Evolutionary conservation across 176 grass and related monocot genomes (phyloP).

Genomic region (Carex littledalei): DNA sequence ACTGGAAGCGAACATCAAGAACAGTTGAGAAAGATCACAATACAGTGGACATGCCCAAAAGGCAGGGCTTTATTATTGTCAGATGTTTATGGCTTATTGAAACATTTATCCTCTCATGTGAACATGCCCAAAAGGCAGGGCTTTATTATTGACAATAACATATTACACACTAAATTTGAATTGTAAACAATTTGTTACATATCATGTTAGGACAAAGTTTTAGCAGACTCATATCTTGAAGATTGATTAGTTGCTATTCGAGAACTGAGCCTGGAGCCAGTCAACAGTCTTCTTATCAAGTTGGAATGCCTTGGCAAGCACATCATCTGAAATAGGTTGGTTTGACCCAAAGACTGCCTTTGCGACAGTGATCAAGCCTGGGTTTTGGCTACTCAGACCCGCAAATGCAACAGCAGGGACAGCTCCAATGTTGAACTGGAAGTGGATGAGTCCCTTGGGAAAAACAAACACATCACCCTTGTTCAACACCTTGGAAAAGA

Average conservation of each 20-base stretch:
- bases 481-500: conserved; percentile 2
- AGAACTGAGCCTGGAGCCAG: conserved; percentile 8
- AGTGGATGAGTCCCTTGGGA: background rate
- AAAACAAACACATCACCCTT: conserved; percentile 16
- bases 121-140: background rate
- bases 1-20: too few relatives aligned
- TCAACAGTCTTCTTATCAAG: background rate
- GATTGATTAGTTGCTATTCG: background rate
- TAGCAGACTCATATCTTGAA: too few relatives aligned
- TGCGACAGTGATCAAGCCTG: background rate
- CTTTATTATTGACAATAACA: background rate
- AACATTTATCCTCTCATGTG: background rate
- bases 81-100: background rate
- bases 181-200: background rate
- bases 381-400: conserved; percentile 3
- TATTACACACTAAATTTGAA: background rate
- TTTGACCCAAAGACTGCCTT: background rate
- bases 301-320: background rate
- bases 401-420: background rate
- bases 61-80: background rate
- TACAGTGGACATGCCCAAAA: background rate
- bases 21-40: background rate
- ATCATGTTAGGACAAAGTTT: background rate
- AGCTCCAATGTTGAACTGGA: background rate
- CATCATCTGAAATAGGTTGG: conserved; percentile 16